Evolutionary conservation across 2,329 filamentous ascomycete genomes (phyloP).

Genomic region (Nothomitra cinnamomea): DNA sequence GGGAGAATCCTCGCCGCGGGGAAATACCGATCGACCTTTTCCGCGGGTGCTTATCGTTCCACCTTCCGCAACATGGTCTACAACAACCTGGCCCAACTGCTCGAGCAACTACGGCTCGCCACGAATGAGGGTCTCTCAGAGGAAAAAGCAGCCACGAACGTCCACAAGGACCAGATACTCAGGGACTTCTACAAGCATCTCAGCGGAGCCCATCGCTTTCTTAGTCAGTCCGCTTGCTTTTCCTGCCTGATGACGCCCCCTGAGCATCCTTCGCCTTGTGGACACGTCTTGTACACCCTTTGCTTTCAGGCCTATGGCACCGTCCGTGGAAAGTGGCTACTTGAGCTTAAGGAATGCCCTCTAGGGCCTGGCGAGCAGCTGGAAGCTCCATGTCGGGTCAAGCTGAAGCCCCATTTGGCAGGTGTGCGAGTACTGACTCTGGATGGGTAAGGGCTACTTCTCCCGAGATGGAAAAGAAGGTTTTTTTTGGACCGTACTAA

Average conservation of each 20-base stretch:
- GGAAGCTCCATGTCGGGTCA: conserved; percentile 11
- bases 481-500: neutral
- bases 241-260: conserved; percentile 28
- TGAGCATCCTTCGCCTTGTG: conserved; percentile 27
- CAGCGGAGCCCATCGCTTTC: conserved; percentile 11
- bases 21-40: conserved; percentile 23
- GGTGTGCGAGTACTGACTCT: conserved; percentile 25
- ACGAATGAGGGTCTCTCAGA: conserved; percentile 16
- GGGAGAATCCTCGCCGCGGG: conserved; percentile 28
- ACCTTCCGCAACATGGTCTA: conserved; percentile 16
- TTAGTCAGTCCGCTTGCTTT: conserved; percentile 29
- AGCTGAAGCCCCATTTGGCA: conserved; percentile 19
- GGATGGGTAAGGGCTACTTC: conserved; percentile 21
- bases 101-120: conserved; percentile 14
- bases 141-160: conserved; percentile 13
- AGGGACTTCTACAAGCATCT: conserved; percentile 20
- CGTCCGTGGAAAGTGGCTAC: conserved; percentile 11
- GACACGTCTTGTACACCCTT: conserved; percentile 27
- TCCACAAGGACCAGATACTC: conserved; percentile 16
- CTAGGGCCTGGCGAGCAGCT: conserved; percentile 13
- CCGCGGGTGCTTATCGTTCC: conserved; percentile 15
- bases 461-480: neutral
- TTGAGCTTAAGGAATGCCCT: conserved; percentile 19
- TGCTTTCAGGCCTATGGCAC: conserved; percentile 22
- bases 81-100: conserved; percentile 10